Conservation (phyloP, 2,329 filamentous ascomycete species). For the Cladophialophora chaetospira region DNA sequence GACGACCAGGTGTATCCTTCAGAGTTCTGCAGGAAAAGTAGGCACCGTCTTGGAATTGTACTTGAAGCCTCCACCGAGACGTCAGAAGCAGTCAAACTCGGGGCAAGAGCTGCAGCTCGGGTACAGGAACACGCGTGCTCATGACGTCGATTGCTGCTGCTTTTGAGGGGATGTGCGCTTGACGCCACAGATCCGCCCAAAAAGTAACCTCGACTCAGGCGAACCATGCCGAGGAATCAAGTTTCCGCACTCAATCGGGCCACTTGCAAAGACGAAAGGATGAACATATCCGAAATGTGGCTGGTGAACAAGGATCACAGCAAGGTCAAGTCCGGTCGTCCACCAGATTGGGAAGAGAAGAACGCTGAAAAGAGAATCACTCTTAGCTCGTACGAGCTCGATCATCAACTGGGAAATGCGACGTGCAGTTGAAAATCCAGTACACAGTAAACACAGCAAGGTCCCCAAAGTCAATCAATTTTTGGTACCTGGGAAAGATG, state of each 20-base stretch:
- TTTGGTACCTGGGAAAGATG: too few relatives aligned
- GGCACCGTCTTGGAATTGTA: slow-evolving; percentile 16
- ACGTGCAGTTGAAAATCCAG: too few relatives aligned
- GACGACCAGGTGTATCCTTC: slow-evolving; percentile 17
- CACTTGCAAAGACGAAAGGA: slow-evolving; percentile 2
- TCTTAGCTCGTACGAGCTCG: slow-evolving; percentile 1
- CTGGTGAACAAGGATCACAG: slow-evolving; percentile 13
- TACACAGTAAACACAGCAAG: too few relatives aligned
- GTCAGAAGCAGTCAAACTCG: slow-evolving; percentile 24
- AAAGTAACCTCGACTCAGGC: background rate
- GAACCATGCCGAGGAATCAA: background rate
- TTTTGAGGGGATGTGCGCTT: slow-evolving; percentile 20
- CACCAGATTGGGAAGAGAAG: background rate
- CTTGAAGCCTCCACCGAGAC: slow-evolving; percentile 23
- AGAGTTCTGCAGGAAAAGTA: slow-evolving; percentile 13
- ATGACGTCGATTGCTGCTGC: slow-evolving; percentile 32
- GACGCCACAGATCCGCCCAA: slow-evolving; percentile 11
- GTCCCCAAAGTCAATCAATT: too few relatives aligned
- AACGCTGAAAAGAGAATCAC: background rate
- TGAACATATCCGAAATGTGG: slow-evolving; percentile 7
- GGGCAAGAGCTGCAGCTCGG: slow-evolving; percentile 12
- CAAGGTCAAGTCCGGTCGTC: background rate
- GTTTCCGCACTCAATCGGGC: slow-evolving; percentile 3
- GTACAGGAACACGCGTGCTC: slow-evolving; percentile 15
- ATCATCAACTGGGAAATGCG: too few relatives aligned